Percentiles rank a stretch among this genome's conserved stretches.
Evolutionary conservation across 192 early-diverging fungal species (phyloP).

Genomic region (Piromyces finnis): DNA sequence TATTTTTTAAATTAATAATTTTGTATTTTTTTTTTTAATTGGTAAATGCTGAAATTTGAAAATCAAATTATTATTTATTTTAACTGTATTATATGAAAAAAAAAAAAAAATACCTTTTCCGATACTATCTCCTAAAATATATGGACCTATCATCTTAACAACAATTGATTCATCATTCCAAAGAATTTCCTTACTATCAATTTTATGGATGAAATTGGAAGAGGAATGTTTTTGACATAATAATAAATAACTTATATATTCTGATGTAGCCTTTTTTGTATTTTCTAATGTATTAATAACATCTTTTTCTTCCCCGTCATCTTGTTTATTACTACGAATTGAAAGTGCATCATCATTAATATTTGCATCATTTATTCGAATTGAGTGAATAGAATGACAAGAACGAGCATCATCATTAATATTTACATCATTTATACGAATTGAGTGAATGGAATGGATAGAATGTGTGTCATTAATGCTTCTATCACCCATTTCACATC

Average conservation of each 20-base stretch:
- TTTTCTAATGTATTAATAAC: neutral
- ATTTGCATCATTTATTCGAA: too few relatives aligned
- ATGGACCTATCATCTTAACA: slow-evolving; percentile 30
- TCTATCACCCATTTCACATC: neutral
- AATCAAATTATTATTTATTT: too few relatives aligned
- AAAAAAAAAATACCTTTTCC: too few relatives aligned
- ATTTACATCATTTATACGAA: too few relatives aligned
- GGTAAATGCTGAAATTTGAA: too few relatives aligned
- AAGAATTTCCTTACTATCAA: slow-evolving; percentile 28
- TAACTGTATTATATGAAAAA: too few relatives aligned
- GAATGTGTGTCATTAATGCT: too few relatives aligned
- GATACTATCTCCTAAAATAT: slow-evolving; percentile 33
- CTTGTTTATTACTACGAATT: neutral
- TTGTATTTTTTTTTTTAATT: too few relatives aligned
- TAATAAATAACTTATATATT: slow-evolving; percentile 18
- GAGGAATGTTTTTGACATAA: slow-evolving; percentile 22
- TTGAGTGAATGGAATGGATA: too few relatives aligned
- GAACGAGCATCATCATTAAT: too few relatives aligned
- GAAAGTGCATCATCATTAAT: neutral
- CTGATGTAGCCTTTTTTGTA: neutral
- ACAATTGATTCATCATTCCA: slow-evolving; percentile 15
- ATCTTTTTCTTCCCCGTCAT: neutral
- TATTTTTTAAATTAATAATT: neutral
- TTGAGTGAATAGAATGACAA: too few relatives aligned
- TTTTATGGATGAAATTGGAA: slow-evolving; percentile 37